Evolutionary conservation across 768 basidiomycete genomes (phyloP), one percentile per base, ranked within the genome.

Genomic region (Pleurotus citrinopileatus): DNA sequence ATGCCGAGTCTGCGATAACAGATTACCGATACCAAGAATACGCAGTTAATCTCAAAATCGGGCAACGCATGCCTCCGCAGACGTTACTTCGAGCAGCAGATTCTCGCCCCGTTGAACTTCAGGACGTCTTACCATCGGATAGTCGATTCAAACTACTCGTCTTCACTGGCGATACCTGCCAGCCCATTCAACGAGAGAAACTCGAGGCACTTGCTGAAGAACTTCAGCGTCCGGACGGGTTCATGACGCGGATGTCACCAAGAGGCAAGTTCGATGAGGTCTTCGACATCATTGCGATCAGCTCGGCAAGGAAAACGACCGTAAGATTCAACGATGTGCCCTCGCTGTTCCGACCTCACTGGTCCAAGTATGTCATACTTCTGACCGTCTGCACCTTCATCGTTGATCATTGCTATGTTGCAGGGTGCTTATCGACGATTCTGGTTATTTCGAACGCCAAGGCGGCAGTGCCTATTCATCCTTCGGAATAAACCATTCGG

Each of bases 401-500:
- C 48, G 19, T 22, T 5, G 27, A 3, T 19, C 7, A 22, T 19
- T 52, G 12, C 7, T 7, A 26, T 47, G n/a, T 53, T 27, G 20
- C 40, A 89, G 87, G 65, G 78, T 84, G 4, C 70, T 83, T 26
- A 70, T 85, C 10, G 87, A 89, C 55, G 84, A 84, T 53, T 64
- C 58, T 1, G 78, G 82, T 55, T 55, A 76, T 27, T 67, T 64
- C 13, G 77, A 75, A 2, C 61, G 52, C 3, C 61, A 69, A 19
- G 83, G 82, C 22, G 84, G 83, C 2, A 71, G 73, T 29, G 84
- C 80, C 3, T 87, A 88, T 62, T 58, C 65, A 0, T 73, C 75
- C 22, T 86, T 81, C 57, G 86, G 85, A 0, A 74, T 85, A 42
- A 65, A 70, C 27, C 54, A 67, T 4, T 57, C 58, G 5, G 83